These are phyloP conservation scores for Eucalyptus cladocalyx DNA, from an alignment of 345 rosid species.

Conservation along the genomic window DNA sequence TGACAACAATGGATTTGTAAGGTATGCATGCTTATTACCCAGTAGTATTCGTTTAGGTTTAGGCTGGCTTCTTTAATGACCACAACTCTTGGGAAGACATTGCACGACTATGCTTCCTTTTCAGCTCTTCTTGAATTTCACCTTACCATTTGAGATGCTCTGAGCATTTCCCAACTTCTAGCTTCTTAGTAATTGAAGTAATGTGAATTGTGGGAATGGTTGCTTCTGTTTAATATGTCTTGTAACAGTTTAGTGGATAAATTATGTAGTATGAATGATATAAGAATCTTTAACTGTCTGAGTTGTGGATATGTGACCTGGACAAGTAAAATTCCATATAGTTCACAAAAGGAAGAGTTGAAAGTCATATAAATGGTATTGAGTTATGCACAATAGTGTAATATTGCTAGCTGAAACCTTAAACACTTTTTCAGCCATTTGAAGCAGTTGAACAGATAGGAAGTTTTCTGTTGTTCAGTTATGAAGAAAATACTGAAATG, in stretches of 20 bases:
- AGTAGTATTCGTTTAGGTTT: background rate
- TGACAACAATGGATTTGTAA: constrained; percentile 70
- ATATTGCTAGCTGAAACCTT: background rate
- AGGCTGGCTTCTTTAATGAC: background rate
- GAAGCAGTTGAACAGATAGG: background rate
- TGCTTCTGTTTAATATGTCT: background rate
- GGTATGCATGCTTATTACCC: constrained; percentile 26
- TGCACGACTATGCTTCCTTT: background rate
- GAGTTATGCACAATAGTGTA: background rate
- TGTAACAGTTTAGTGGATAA: background rate
- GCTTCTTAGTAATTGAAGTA: background rate
- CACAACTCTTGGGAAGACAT: background rate
- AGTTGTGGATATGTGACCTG: background rate
- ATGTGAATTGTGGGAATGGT: background rate
- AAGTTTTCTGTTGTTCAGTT: background rate
- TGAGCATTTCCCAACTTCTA: background rate
- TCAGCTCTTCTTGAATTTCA: background rate
- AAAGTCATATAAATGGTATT: background rate
- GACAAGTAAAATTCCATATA: background rate
- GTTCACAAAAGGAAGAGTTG: background rate
- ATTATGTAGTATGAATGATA: background rate
- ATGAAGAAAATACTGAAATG: background rate
- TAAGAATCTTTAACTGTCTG: background rate
- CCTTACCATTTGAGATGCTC: background rate
- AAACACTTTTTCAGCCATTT: background rate